Percentiles rank a stretch among this genome's conserved stretches.
Evolutionary conservation across 441 rosid genomes (phyloP).

Genomic region (Viola pubescens): DNA sequence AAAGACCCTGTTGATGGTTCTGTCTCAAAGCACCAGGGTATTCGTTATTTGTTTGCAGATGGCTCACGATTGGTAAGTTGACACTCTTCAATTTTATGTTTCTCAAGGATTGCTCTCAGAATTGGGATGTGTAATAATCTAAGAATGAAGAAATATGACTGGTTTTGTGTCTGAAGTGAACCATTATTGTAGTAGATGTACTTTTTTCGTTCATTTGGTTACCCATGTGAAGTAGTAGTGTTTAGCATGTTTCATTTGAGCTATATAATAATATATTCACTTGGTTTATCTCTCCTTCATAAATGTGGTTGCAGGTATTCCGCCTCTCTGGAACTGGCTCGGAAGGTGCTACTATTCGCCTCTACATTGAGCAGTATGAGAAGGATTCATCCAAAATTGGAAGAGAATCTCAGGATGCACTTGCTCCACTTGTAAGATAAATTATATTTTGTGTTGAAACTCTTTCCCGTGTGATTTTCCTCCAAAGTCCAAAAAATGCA

Average conservation of each 20-base stretch:
- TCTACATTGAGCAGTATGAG: slow-evolving; percentile 93
- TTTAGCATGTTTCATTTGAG: too few species aligned
- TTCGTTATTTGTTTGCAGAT: slow-evolving; percentile 87
- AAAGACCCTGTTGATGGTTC: slow-evolving; percentile 97
- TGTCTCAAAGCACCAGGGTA: slow-evolving; percentile 86
- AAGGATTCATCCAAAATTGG: slow-evolving; percentile 83
- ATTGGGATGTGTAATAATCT: too few species aligned
- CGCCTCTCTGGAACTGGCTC: slow-evolving; percentile 99
- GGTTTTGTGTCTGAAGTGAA: neutral
- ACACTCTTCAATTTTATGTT: neutral
- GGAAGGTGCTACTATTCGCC: slow-evolving; percentile 95
- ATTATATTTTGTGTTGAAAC: too few species aligned
- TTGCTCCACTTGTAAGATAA: slow-evolving; percentile 72
- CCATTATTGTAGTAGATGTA: neutral
- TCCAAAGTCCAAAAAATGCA: too few species aligned
- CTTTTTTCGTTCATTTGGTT: neutral
- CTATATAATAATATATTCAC: neutral
- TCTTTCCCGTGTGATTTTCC: too few species aligned
- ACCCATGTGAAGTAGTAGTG: neutral
- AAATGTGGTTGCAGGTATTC: slow-evolving; percentile 50
- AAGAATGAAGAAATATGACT: too few species aligned
- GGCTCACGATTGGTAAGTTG: slow-evolving; percentile 84
- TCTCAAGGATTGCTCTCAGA: too few species aligned
- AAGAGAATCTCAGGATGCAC: slow-evolving; percentile 82
- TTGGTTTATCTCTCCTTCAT: neutral